A percentile compares a stretch with the other conserved stretches of the same genome.
Evolutionary conservation across 2,329 filamentous ascomycete genomes (phyloP).

Genomic region (Cephalotrichum gorgonifer): DNA sequence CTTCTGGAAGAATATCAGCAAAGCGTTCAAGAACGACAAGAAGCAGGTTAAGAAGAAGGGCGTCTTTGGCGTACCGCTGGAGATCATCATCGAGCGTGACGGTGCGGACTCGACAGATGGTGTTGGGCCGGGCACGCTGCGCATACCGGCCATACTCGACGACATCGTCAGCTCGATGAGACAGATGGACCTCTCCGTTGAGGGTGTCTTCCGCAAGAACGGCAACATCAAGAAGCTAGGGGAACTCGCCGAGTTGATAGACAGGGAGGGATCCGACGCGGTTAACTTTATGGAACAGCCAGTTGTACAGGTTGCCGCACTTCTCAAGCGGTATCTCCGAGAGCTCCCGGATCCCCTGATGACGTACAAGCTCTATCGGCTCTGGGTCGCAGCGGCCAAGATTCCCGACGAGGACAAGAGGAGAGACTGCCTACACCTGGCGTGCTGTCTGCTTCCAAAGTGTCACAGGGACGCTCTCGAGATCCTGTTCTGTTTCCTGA

Average conservation of each 20-base stretch:
- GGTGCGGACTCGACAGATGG: constrained; percentile 97
- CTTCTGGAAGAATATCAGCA: constrained; percentile 97
- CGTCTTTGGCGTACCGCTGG: constrained; percentile 82
- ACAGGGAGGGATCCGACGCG: constrained; percentile 72
- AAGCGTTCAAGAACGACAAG: constrained; percentile 84
- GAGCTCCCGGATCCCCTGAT: constrained; percentile 90
- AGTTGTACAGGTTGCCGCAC: constrained; percentile 84
- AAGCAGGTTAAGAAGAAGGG: constrained; percentile 83
- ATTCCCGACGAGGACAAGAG: constrained; percentile 73
- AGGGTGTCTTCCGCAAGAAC: constrained; percentile 98
- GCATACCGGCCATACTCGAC: constrained; percentile 89
- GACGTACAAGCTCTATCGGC: constrained; percentile 84
- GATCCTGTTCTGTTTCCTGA: constrained; percentile 89
- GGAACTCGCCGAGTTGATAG: constrained; percentile 76
- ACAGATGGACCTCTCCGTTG: constrained; percentile 97
- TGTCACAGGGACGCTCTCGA: constrained; percentile 88
- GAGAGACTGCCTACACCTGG: constrained; percentile 76
- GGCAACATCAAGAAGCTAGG: constrained; percentile 93
- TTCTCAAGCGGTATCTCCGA: constrained; percentile 90
- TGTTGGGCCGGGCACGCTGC: constrained; percentile 80
- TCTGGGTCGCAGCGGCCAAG: constrained; percentile 87
- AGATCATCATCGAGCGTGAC: constrained; percentile 82
- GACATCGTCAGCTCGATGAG: constrained; percentile 91
- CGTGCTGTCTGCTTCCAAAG: constrained; percentile 88
- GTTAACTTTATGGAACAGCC: constrained; percentile 82